These are phyloP conservation scores for Rhodotorula babjevae DNA, from an alignment of 768 basidiomycete species.

Conservation along the genomic window DNA sequence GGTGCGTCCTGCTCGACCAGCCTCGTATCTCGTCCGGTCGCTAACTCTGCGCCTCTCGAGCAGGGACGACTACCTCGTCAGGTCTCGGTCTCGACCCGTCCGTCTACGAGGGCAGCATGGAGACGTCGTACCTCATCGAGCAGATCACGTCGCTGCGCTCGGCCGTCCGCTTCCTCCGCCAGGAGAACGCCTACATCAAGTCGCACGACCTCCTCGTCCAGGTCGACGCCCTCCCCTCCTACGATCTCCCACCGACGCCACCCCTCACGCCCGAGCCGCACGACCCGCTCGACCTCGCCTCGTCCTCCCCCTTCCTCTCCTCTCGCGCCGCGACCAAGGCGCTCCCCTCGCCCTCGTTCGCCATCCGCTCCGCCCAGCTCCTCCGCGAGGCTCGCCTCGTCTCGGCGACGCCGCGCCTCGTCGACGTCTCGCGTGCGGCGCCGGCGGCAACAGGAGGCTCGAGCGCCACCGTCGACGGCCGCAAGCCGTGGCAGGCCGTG, in stretches of 20 bases:
- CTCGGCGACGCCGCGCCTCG: slow-evolving; percentile 74
- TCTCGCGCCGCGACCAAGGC: slow-evolving; percentile 21
- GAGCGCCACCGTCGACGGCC: not conserved
- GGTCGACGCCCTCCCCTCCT: slow-evolving; percentile 68
- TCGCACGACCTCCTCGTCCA: slow-evolving; percentile 83
- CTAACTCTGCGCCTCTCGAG: rapidly evolving
- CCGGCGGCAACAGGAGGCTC: not conserved
- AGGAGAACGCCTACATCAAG: slow-evolving; percentile 87
- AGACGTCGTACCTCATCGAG: slow-evolving; percentile 80
- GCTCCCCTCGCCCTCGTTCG: slow-evolving; percentile 49
- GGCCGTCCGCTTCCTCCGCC: slow-evolving; percentile 85
- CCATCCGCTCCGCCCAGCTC: slow-evolving; percentile 75
- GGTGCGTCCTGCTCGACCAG: slow-evolving; percentile 51
- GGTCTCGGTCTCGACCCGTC: slow-evolving; percentile 56
- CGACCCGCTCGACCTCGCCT: slow-evolving; percentile 1
- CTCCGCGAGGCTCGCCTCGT: slow-evolving; percentile 84
- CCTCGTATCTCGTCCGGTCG: no score
- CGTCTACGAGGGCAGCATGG: slow-evolving; percentile 71
- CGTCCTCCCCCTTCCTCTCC: slow-evolving; percentile 29
- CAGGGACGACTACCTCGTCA: slow-evolving; percentile 47
- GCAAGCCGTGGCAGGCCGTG: slow-evolving; percentile 16
- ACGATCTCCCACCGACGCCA: slow-evolving; percentile 59
- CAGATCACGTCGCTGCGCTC: slow-evolving; percentile 86
- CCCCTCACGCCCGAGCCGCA: slow-evolving; percentile 57
- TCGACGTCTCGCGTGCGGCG: slow-evolving; percentile 60